Base-by-base conservation (phyloP, 2,329 filamentous ascomycete species). In the Neodidymelliopsis sp. region DNA sequence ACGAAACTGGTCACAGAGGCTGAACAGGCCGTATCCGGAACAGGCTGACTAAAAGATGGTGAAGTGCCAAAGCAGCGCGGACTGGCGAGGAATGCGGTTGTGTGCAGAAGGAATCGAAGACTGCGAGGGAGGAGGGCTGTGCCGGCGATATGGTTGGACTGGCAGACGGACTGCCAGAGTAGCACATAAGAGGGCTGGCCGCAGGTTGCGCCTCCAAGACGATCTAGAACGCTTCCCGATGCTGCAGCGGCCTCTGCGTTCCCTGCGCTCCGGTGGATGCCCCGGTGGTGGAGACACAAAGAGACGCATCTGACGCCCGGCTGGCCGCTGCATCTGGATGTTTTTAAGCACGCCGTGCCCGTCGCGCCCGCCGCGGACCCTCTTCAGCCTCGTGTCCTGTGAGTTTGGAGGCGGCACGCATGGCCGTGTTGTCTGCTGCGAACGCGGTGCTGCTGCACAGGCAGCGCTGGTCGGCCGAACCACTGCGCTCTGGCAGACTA, bases 221-320 rank as follows among this genome's bases (percentile, higher is more conserved):
- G 57, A 68, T 70, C 67, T 69, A 69, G 66, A 69, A 69, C 67
- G 51, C 53, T 55, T 53, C 43, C 57, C 61, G 59, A 56, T 53
- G 56, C 49, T 46, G 59, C 59, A 60, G 54, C 51, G 53, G 55
- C 52, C 60, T 59, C 49, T 60, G 63, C 63, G 57, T 51, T 53
- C 51, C 52, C 53, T 55, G 47, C 47, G 40, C 29, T 39, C 47
- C 47, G 47, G 40, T 34, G 23, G 28, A 49, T 33, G 47, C 39
- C 39, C 37, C 20, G n/a, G 15, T 31, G 41, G 46, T 34, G 37
- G 53, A 29, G 49, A 50, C 49, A 49, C 49, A 52, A 41, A 49
- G 44, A 37, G 48, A 41, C 33, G 45, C 54, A 53, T 39, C 47
- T 56, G 40, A 47, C 25, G 35, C 38, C 28, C 15, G 18, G 12